Base-by-base conservation (phyloP, 148 eudicot species). In the Camellia japonica region DNA sequence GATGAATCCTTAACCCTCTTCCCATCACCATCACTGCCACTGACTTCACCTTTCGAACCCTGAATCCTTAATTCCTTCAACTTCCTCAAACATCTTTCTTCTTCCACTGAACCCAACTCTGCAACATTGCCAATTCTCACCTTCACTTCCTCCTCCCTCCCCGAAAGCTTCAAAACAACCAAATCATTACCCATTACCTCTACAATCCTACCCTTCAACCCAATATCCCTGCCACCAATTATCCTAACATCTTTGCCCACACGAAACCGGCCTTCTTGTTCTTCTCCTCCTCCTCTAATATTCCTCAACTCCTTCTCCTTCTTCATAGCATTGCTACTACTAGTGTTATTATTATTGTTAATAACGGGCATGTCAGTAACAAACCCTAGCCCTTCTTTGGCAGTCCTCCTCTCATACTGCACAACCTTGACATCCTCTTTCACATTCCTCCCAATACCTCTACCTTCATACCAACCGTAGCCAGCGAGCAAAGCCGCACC, bases 381-480 rank as follows among this genome's bases (percentile, higher is more conserved):
- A 84, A 90, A 92, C 73, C 99, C 97, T 83, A 93, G 55, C 79
- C 99, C 99, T 82, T 90, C 98, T 80, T 88, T 91, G 1, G 87
- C 92, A 1, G 84, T 71, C 75, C 91, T 71, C 43, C 79, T 78
- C 68, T 87, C 88, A 55, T 85, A 91, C 85, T 92, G 88, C 55
- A 86, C 79, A 67, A 88, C 77, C 78, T 93, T 89, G 23, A 87
- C 97, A 90, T 93, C 98, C 86, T 86, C 89, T 78, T 88, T 92
- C 3, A 90, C 86, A 75, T 87, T 90, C 79, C 76, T 87, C 46
- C 99, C 99, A 79, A 96, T 91, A 15, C 98, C 98, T 77, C 84
- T 86, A 2, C 98, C 99, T 66, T 96, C 89, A 2, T 77, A 64
- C 99, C 99, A 96, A 54, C 99, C 99, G 66, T 96, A 96, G 41